Base-by-base conservation (phyloP, 305 asterid species). In the Solanum aculeatissimum region DNA sequence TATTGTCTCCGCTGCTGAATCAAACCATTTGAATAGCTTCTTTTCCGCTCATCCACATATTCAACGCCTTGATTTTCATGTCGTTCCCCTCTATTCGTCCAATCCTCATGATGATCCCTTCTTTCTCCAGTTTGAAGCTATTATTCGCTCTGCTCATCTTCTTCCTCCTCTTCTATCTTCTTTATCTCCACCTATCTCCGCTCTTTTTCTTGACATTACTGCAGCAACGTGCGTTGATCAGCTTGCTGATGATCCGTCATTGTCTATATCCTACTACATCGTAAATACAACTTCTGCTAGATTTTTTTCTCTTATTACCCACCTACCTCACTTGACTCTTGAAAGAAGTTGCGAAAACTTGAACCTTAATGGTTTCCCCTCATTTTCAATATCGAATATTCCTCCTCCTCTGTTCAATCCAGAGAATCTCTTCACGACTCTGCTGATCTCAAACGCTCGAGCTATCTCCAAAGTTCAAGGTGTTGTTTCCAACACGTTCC, bases 351-450 rank as follows among this genome's bases (percentile, higher is more conserved):
- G 53, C 32, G 3, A 21, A 9, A 49, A 80, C 70, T 23, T 16
- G 63, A 40, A 12, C 21, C 27, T 92, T 23, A 94, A 92, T 5
- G 85, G 72, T 40, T 72, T 92, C 43, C 89, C 54, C 91, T 3
- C 23, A 11, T 1, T 91, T 25, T 80, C 87, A 66, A 21, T 81
- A 1, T 80, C 88, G 1, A 84, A 70, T 40, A 80, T 92, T 27
- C 97, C 95, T 57, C 93, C 93, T 6, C 78, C 85, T 7, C 86
- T 89, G 90, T 83, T 93, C 42, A 80, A 91, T 62, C 83, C 63
- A 27, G 68, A 88, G 4, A 84, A 69, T 32, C 85, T 84, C 81
- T 88, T 93, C 15, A 60, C 90, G 14, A 86, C 85, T 68, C 53
- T 7, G 2, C 83, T 91, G 68, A 25, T 71, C 43, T 86, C 92